Evolutionary conservation across 2,329 filamentous ascomycete genomes (phyloP), one percentile per base, ranked within the genome.

Genomic region (Penicillium palitans): DNA sequence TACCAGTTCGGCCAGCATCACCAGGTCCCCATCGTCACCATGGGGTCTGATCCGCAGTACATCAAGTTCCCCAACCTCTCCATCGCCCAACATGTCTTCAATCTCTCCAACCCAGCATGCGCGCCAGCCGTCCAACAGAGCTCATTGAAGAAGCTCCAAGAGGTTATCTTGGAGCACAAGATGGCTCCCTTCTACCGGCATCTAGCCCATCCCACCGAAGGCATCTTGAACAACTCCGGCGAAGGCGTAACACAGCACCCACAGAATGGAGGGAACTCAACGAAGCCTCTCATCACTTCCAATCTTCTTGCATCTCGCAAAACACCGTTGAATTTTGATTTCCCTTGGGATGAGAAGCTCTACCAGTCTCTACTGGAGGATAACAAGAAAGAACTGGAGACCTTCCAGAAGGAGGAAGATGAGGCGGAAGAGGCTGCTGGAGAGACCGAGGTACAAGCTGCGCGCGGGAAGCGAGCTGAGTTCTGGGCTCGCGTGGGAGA

Each of bases 401-500:
- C 80, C 52, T 86, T 90, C 70, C 87, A 93, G 78, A 92, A 92
- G 77, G 90, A 95, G 76, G 89, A 93, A 76, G 93, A 96, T 61
- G 93, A 99, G 74, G 95, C 95, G 10, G 89, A 90, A 41, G 95
- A 99, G 83, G 93, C 96, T 77, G 93, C 93, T 60, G 95, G 95
- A 55, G 95, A 99, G 71, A 97, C 91, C 13, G 95, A 99, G 79
- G 87, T 99, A 65, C 88, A 93, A 78, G 90, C 91, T 56, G 95
- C 93, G 66, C 87, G 90, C 77, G 93, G 93, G 67, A 98, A 98
- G 84, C 85, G 93, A 70, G 95, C 95, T 60, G 95, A 99, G 77
- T 96, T 96, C 77, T 97, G 91, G 84, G 93, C 96, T 60, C 87
- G 91, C 66, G 91, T 98, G 64, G 93, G 93, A 68, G 95, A 99